Evolutionary conservation across 2,329 filamentous ascomycete genomes (phyloP).

Genomic region (Cordyceps cateniannulata): DNA sequence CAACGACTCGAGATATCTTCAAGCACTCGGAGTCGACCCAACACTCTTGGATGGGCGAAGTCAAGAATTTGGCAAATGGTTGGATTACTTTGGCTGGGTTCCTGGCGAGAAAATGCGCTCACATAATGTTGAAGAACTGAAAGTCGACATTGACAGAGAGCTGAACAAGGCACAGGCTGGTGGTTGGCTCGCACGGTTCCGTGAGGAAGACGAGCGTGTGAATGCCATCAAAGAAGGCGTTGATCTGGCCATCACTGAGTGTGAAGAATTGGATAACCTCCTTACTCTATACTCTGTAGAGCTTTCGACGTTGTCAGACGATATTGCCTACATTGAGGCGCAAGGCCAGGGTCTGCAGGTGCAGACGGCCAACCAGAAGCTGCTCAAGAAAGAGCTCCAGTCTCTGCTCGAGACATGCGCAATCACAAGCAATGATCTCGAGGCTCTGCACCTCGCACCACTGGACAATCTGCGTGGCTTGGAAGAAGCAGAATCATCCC

Average conservation of each 20-base stretch:
- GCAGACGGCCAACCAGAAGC: constrained; percentile 92
- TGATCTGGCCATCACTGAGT: constrained; percentile 86
- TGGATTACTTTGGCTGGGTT: constrained; percentile 86
- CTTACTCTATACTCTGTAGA: constrained; percentile 93
- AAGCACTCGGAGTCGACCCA: constrained; percentile 70
- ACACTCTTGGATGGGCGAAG: constrained; percentile 69
- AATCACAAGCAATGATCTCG: constrained; percentile 69
- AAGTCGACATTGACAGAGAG: constrained; percentile 77
- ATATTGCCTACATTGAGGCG: constrained; percentile 95
- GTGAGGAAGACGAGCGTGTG: constrained; percentile 86
- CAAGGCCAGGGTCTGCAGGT: constrained; percentile 96
- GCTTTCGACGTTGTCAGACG: constrained; percentile 85
- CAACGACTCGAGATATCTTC: constrained; percentile 72
- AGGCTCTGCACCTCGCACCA: constrained; percentile 65
- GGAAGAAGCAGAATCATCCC: constrained; percentile 67
- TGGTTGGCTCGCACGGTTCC: constrained; percentile 77
- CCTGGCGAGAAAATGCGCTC: constrained; percentile 66
- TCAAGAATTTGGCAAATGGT: constrained; percentile 71
- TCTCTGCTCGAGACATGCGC: constrained; percentile 86
- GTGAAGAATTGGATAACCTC: constrained; percentile 91
- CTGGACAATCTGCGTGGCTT: constrained; percentile 66
- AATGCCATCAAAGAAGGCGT: constrained; percentile 80
- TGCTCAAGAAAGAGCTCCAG: constrained; percentile 83
- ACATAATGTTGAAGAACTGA: constrained; percentile 72
- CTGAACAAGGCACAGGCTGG: constrained; percentile 87